A percentile compares a stretch with the other conserved stretches of the same genome.
Evolutionary conservation across 2,329 filamentous ascomycete genomes (phyloP).

Genomic region (Colletotrichum tamarilloi): DNA sequence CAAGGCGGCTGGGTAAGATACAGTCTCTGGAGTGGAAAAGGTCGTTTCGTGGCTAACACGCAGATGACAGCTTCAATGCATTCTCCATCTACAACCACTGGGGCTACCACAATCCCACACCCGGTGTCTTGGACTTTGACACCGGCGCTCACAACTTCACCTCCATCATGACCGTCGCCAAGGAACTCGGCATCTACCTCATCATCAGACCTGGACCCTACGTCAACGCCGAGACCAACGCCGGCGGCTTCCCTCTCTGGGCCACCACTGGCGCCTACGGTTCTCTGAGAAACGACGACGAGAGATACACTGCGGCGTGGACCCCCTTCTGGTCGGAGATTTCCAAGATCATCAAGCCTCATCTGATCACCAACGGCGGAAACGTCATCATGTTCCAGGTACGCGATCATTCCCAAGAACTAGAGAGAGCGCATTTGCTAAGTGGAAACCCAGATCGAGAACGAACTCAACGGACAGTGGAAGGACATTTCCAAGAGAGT

Average conservation of each 20-base stretch:
- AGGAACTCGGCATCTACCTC: conserved; percentile 54
- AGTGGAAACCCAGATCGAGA: conserved; percentile 58
- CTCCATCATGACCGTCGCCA: conserved; percentile 56
- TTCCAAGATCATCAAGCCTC: conserved; percentile 60
- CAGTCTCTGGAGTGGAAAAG: background rate
- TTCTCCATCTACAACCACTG: conserved; percentile 56
- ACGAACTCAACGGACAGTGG: conserved; percentile 62
- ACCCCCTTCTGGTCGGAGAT: conserved; percentile 63
- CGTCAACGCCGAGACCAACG: conserved; percentile 72
- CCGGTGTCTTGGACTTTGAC: conserved; percentile 50
- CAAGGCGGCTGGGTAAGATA: conserved; percentile 50
- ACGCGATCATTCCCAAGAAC: accelerated
- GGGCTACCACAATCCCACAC: conserved; percentile 52
- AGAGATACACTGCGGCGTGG: conserved; percentile 64
- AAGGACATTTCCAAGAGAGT: conserved; percentile 52
- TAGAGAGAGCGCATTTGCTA: background rate
- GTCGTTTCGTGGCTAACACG: background rate
- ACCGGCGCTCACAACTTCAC: conserved; percentile 58
- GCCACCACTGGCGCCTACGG: conserved; percentile 70
- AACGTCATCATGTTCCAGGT: conserved; percentile 63
- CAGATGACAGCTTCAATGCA: conserved; percentile 49
- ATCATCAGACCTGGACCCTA: conserved; percentile 68
- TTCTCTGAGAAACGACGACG: conserved; percentile 61
- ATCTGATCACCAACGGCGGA: conserved; percentile 67
- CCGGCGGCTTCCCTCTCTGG: conserved; percentile 72